Percentiles rank a stretch among this genome's conserved stretches.
phyloP scores from a whole-genome alignment of 306 rosid species.

The Clitoria ternatea region DNA sequence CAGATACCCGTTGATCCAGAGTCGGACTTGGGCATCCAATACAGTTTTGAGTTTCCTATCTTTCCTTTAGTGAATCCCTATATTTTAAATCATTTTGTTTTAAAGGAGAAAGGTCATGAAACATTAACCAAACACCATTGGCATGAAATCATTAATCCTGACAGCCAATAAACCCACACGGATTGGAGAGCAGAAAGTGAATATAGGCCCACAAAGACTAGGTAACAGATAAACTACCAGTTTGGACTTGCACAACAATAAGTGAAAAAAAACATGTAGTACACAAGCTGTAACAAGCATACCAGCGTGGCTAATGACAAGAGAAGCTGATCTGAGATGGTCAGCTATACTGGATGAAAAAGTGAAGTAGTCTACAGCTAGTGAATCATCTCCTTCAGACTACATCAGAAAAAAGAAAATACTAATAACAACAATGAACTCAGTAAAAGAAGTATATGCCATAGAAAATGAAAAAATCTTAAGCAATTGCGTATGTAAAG shows the following conservation, averaged over 20 bases:
- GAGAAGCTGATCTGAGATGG: slow-evolving; percentile 78
- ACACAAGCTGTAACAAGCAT: background rate
- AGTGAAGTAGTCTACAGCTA: slow-evolving; percentile 68
- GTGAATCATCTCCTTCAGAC: slow-evolving; percentile 57
- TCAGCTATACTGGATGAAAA: slow-evolving; percentile 91
- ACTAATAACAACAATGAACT: background rate
- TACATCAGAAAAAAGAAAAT: slow-evolving; percentile 17
- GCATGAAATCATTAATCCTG: background rate
- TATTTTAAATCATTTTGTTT: background rate
- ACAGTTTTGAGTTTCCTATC: background rate
- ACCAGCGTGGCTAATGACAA: slow-evolving; percentile 89
- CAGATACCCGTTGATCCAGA: background rate
- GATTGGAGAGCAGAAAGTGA: background rate
- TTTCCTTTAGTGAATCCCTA: background rate
- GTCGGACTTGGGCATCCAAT: background rate
- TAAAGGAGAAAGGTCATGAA: background rate
- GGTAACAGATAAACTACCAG: background rate
- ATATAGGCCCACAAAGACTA: slow-evolving; percentile 13
- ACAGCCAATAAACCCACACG: background rate
- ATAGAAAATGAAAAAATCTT: background rate
- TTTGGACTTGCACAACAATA: background rate
- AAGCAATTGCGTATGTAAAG: too few species aligned
- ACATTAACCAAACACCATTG: slow-evolving; percentile 2
- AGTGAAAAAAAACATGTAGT: background rate
- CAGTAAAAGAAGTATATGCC: background rate